Base-by-base conservation (phyloP, 2,329 filamentous ascomycete species). In the Neonectria ditissima region DNA sequence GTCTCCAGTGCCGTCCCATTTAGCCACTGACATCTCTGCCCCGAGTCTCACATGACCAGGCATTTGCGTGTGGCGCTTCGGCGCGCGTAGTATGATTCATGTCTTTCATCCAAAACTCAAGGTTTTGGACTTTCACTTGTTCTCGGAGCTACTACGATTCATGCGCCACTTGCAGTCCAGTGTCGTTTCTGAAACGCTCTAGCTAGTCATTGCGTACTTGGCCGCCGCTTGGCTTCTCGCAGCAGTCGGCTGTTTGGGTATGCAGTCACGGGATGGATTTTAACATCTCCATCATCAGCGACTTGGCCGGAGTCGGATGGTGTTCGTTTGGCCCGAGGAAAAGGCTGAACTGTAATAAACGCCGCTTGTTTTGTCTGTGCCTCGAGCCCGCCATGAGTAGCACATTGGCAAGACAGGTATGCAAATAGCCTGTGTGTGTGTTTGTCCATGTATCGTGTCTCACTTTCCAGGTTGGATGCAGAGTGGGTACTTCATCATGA, bases 121-220 rank as follows among this genome's bases (percentile, higher is more conserved):
- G 50, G 30, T 20, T 53, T 59, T 28, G 30, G 26, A 26, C 43
- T n/a, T 18, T 37, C 47, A 16, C 41, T 34, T 47, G 22, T 43
- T 24, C 34, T n/a, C 51, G 18, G 26, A 51, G 50, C 22, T 37
- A 18, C 45, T 51, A 58, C 41, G 32, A 34, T 43, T 56, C 22
- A 24, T 4, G 34, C 34, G 43, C 28, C 37, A 51, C 30, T 18
- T 18, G 44, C 48, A 13, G 20, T 20, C 26, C 34, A 52, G 28
- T 43, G 39, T 50, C 16, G 32, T 24, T 37, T 43, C n/a, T 14
- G 39, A 50, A 28, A 20, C 28, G 39, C 48, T 18, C 53, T 45
- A 39, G 52, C 39, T 16, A 16, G 39, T 34, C 26, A 30, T 44
- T 54, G 48, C 32, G 39, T 20, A 43, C 24, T 24, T 26, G 47